Percentiles rank a stretch among this genome's conserved stretches.
These are phyloP conservation scores for Elsinoe necatrix DNA, from an alignment of 2,329 filamentous ascomycete genomes.

Conservation along the genomic window DNA sequence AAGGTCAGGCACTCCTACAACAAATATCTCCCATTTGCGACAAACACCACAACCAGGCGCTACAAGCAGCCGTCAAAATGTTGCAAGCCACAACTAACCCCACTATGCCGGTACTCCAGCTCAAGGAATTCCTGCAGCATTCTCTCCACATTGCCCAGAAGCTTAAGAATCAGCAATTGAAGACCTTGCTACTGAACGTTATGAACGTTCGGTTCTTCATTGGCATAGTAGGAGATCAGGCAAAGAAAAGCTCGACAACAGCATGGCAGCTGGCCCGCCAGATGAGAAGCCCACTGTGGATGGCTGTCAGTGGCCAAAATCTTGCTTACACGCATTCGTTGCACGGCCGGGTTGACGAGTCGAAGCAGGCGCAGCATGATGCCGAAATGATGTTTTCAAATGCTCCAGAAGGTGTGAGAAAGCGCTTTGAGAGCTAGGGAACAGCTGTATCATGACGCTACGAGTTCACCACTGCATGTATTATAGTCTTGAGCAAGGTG, in stretches of 20 bases:
- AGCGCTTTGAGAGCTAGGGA: conserved; percentile 19
- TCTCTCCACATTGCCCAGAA: conserved; percentile 62
- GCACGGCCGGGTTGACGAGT: conserved; percentile 54
- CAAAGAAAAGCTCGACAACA: conserved; percentile 43
- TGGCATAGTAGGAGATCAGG: conserved; percentile 60
- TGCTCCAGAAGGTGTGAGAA: conserved; percentile 19
- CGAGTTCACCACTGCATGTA: background rate
- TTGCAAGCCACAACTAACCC: conserved; percentile 58
- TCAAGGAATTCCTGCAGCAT: conserved; percentile 68
- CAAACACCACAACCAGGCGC: conserved; percentile 62
- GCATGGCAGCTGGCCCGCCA: conserved; percentile 50
- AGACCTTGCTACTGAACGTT: conserved; percentile 74
- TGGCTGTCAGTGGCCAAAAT: conserved; percentile 68
- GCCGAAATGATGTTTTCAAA: conserved; percentile 28
- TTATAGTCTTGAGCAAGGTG: conserved; percentile 9
- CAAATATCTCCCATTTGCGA: conserved; percentile 59
- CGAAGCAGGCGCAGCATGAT: conserved; percentile 38
- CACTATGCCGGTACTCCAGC: conserved; percentile 59
- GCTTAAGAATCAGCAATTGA: conserved; percentile 66
- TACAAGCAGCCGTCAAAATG: conserved; percentile 69
- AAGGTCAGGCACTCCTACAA: conserved; percentile 54
- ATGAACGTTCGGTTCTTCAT: conserved; percentile 80
- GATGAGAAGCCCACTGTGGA: conserved; percentile 31
- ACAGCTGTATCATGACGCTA: background rate
- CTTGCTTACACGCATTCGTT: conserved; percentile 66